Conservation (phyloP, 2,329 filamentous ascomycete genomes). For the Epicoccum nigrum region DNA sequence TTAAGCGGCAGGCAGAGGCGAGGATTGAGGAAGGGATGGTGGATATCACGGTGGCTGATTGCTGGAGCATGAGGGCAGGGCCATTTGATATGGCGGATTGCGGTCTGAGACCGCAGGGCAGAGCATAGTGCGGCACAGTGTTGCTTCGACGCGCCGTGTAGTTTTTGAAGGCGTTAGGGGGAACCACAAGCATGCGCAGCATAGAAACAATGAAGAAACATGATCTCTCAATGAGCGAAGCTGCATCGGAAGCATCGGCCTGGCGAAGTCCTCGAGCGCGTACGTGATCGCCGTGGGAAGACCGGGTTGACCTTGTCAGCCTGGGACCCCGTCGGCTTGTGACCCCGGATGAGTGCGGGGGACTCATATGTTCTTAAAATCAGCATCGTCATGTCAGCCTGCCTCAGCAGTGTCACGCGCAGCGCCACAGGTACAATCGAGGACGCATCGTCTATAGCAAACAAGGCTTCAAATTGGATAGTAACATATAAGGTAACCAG, state of each 20-base stretch:
- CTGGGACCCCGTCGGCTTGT: too few relatives aligned
- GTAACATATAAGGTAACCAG: conserved; percentile 46
- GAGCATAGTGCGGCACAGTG: neutral
- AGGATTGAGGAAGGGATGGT: neutral
- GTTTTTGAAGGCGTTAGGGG: conserved; percentile 8
- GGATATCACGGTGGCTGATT: too few relatives aligned
- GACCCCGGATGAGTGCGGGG: neutral
- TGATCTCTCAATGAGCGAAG: neutral
- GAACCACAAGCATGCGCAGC: conserved; percentile 9
- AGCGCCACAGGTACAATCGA: neutral
- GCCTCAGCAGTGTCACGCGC: neutral
- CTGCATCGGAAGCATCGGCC: too few relatives aligned
- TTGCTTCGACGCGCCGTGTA: neutral
- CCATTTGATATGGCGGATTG: conserved; percentile 18
- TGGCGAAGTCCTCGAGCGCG: neutral
- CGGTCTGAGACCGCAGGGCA: conserved; percentile 7
- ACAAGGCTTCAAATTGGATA: conserved; percentile 48
- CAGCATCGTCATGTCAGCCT: too few relatives aligned
- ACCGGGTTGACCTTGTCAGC: neutral
- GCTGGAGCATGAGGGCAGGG: neutral
- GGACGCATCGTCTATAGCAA: conserved; percentile 25
- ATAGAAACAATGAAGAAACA: conserved; percentile 18
- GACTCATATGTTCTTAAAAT: too few relatives aligned
- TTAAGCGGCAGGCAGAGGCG: neutral
- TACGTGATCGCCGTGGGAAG: conserved; percentile 1